Evolutionary conservation across 2,329 filamentous ascomycete genomes (phyloP).

Genomic region (Metarhizium anisopliae): DNA sequence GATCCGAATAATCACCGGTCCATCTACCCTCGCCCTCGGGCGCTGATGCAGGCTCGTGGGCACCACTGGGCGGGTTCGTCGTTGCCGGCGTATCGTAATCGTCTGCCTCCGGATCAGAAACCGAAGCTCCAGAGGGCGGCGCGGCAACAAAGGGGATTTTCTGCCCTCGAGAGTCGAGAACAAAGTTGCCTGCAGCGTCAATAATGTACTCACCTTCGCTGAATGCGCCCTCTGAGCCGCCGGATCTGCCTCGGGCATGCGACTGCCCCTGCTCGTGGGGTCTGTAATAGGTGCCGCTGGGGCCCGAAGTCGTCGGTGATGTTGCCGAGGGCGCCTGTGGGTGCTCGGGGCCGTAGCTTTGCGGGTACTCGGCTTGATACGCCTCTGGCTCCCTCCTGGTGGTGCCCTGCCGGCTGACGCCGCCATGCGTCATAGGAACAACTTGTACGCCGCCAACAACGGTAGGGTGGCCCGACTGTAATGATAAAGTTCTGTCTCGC

Average conservation of each 20-base stretch:
- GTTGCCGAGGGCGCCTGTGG: slow-evolving; percentile 33
- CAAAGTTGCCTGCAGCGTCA: slow-evolving; percentile 51
- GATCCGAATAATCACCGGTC: slow-evolving; percentile 30
- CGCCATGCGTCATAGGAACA: slow-evolving; percentile 77
- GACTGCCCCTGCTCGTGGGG: slow-evolving; percentile 13
- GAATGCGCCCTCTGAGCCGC: slow-evolving; percentile 50
- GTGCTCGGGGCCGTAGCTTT: slow-evolving; percentile 26
- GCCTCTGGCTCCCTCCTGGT: slow-evolving; percentile 28
- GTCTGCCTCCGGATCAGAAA: slow-evolving; percentile 45
- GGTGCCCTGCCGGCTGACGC: slow-evolving; percentile 45
- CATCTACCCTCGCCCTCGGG: slow-evolving; percentile 26
- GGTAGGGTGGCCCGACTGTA: slow-evolving; percentile 81
- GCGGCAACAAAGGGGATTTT: slow-evolving; percentile 42
- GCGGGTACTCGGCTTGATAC: slow-evolving; percentile 21
- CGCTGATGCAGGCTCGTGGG: slow-evolving; percentile 21
- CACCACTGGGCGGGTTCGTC: slow-evolving; percentile 27
- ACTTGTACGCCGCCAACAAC: slow-evolving; percentile 91
- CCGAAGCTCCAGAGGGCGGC: slow-evolving; percentile 33
- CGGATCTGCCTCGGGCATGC: slow-evolving; percentile 13
- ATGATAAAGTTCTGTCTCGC: slow-evolving; percentile 73
- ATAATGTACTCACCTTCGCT: slow-evolving; percentile 65
- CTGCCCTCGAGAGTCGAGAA: slow-evolving; percentile 51
- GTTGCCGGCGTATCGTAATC: slow-evolving; percentile 48
- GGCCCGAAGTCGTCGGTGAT: slow-evolving; percentile 19
- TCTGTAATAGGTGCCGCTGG: slow-evolving; percentile 14